phyloP scores from a whole-genome alignment of 768 basidiomycete genomes.

The Mycena rosella region DNA sequence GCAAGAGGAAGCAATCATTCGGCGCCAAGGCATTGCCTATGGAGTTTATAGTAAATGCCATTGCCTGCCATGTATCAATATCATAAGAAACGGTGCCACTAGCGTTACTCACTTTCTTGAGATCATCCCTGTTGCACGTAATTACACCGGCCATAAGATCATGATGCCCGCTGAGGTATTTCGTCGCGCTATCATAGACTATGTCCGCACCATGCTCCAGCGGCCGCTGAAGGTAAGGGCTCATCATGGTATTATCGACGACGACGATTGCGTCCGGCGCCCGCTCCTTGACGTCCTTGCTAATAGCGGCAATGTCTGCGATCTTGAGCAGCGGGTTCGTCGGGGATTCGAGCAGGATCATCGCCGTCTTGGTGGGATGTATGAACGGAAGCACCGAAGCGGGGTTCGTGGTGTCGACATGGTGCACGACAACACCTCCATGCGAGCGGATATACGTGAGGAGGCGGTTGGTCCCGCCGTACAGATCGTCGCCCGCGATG shows the following conservation, averaged over 20 bases:
- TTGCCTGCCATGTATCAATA: conserved; percentile 63
- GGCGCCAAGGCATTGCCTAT: conserved; percentile 96
- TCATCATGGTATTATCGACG: conserved; percentile 99
- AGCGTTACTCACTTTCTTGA: conserved; percentile 74
- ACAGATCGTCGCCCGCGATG: conserved; percentile 96
- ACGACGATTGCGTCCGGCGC: conserved; percentile 87
- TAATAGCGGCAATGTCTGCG: conserved; percentile 88
- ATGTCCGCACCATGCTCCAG: conserved; percentile 97
- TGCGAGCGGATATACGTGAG: conserved; percentile 90
- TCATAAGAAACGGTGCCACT: background rate
- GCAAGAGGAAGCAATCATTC: conserved; percentile 95
- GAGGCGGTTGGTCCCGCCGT: conserved; percentile 97
- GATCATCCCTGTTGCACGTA: conserved; percentile 90
- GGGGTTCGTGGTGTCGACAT: conserved; percentile 92
- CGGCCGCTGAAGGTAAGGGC: conserved; percentile 95
- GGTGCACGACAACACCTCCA: conserved; percentile 90
- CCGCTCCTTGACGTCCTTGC: conserved; percentile 84
- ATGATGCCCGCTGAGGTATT: conserved; percentile 98
- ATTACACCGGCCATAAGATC: conserved; percentile 99
- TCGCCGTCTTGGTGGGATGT: conserved; percentile 81
- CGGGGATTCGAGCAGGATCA: conserved; percentile 97
- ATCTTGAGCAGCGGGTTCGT: conserved; percentile 98
- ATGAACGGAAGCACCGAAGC: conserved; percentile 72
- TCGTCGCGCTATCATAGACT: conserved; percentile 98
- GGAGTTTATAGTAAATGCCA: conserved; percentile 93